phyloP scores from a whole-genome alignment of 192 early-diverging fungal genomes.

The Coemansia reversa region DNA sequence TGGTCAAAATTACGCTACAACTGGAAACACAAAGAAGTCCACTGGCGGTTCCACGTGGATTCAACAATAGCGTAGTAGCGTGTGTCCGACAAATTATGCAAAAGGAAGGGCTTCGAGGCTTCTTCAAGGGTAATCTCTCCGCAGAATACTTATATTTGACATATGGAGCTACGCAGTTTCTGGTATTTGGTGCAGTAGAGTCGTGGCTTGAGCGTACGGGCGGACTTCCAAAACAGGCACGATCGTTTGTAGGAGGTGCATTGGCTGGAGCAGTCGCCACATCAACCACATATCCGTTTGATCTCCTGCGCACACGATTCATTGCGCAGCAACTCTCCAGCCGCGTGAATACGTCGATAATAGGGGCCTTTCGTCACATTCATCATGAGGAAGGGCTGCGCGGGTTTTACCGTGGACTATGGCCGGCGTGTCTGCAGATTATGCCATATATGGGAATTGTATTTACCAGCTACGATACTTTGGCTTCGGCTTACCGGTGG shows the following conservation, averaged over 20 bases:
- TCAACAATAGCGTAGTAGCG: constrained; percentile 63
- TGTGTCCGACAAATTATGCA: constrained; percentile 67
- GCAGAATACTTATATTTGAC: constrained; percentile 91
- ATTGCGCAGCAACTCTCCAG: constrained; percentile 71
- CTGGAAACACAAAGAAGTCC: constrained; percentile 27
- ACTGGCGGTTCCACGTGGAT: constrained; percentile 3
- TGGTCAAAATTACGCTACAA: constrained; percentile 86
- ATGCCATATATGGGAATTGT: constrained; percentile 95
- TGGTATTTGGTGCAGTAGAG: constrained; percentile 65
- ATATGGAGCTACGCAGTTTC: constrained; percentile 88
- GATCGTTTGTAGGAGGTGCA: constrained; percentile 75
- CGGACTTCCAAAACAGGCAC: constrained; percentile 31
- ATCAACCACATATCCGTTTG: constrained; percentile 87
- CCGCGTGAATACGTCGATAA: constrained; percentile 68
- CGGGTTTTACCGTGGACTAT: constrained; percentile 86
- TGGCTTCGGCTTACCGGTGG: constrained; percentile 55
- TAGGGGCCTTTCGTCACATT: constrained; percentile 67
- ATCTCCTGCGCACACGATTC: constrained; percentile 92
- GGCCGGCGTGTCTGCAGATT: constrained; percentile 81
- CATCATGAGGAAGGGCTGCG: constrained; percentile 66
- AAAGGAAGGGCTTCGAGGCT: constrained; percentile 79
- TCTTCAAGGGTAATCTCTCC: constrained; percentile 93
- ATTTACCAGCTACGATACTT: constrained; percentile 74
- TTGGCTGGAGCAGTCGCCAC: constrained; percentile 81
- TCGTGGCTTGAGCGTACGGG: constrained; percentile 8